Base-by-base conservation (phyloP, 148 eudicot genomes). In the Oxyria digyna region DNA sequence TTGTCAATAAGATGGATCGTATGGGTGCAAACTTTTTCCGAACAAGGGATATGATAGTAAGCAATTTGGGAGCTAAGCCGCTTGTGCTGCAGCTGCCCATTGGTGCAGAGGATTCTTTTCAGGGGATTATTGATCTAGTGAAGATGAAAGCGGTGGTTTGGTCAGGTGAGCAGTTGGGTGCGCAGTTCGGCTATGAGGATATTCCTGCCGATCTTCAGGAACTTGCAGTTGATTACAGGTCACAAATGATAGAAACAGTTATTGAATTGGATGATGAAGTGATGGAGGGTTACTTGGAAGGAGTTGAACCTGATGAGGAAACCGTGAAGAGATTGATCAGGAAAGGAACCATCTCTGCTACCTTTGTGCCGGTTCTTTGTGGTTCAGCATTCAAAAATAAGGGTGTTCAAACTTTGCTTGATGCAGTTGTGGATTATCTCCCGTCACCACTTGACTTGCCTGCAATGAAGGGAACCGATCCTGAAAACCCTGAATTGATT, bases 381-480 rank as follows among this genome's bases (percentile, higher is more conserved):
- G 99, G 99, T 33, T 90, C 99, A 6, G 99, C 99, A 40, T 90
- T 94, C 73, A 94, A 94, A 81, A 94, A 94, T 72, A 94, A 94
- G 80, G 99, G 98, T 29, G 98, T 94, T 67, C 98, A 94, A 73
- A 95, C 99, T 48, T 78, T 94, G 75, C 89, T 94, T 42, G 99
- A 94, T 78, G 92, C 98, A n/a, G 99, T 94, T 27, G 99, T 94
- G 70, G 97, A 90, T 72, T 94, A 86, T 78, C 76, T 94, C 73
- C 99, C 99, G 42, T 94, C 99, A 57, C 99, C 99, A 20, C 71
- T 88, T 54, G 99, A 94, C 38, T 26, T 94, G 80, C 99, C 99
- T 12, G 62, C 99, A 31, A 94, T 94, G 96, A 78, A 78, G 69
- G 99, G 99, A 52, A 86, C 89, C 27, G 99, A 94, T 72, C 97